Evolutionary conservation across 352 stramenopile species (phyloP).

Genomic region (Phytopythium mirpurense): DNA sequence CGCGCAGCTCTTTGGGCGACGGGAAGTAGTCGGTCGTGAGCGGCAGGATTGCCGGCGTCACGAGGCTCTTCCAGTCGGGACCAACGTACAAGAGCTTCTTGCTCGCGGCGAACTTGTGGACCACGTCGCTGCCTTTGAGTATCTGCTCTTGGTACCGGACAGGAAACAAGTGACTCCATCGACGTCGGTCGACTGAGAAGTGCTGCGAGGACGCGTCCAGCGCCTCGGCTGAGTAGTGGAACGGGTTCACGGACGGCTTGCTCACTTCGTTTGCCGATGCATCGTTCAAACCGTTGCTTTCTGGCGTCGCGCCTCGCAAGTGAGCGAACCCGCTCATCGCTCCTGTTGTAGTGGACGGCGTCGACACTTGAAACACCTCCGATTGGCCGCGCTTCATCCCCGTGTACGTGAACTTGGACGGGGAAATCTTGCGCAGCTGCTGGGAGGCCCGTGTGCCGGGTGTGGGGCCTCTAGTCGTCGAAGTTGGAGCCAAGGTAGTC

Average conservation of each 20-base stretch:
- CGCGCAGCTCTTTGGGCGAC: conserved; percentile 53
- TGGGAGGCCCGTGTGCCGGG: conserved; percentile 2
- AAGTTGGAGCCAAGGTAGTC: conserved; percentile 10
- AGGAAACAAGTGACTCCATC: conserved; percentile 97
- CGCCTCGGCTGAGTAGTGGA: conserved; percentile 37
- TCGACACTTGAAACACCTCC: conserved; percentile 17
- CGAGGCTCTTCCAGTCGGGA: conserved; percentile 96
- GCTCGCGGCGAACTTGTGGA: conserved; percentile 6
- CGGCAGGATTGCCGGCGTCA: conserved; percentile 91
- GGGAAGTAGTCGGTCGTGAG: conserved; percentile 89
- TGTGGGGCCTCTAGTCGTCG: conserved; percentile 10
- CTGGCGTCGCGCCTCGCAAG: not conserved
- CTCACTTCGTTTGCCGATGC: conserved; percentile 5
- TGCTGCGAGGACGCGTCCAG: conserved; percentile 22
- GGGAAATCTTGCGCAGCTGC: conserved; percentile 19
- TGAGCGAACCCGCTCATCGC: not conserved
- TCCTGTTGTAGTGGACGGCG: not conserved
- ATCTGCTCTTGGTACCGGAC: conserved; percentile 30
- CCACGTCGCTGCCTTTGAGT: too few relatives aligned
- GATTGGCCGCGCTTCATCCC: conserved; percentile 28
- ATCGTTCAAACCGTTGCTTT: not conserved
- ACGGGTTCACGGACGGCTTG: conserved; percentile 32
- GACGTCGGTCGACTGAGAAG: conserved; percentile 83
- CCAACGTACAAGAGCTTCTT: conserved; percentile 51
- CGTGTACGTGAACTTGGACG: conserved; percentile 8